Base-by-base conservation (phyloP, 2,329 filamentous ascomycete genomes). In the Colletotrichum navitas region DNA sequence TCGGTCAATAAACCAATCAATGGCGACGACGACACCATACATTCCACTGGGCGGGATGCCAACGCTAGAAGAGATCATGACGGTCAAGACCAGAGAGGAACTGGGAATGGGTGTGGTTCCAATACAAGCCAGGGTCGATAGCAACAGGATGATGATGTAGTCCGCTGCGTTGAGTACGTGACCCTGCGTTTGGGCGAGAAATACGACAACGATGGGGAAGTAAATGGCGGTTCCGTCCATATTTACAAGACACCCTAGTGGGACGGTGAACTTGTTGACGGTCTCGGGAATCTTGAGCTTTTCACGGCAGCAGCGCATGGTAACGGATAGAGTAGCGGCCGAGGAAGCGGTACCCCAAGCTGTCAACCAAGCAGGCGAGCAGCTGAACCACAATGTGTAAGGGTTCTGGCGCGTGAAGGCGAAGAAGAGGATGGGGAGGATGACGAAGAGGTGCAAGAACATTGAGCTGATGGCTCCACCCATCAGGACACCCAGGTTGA, bases 211-310 rank as follows among this genome's bases (percentile, higher is more conserved):
- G 12, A 85, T 82, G 3, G 86, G 86, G 74, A 88, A 87, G 77
- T 88, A 88, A 66, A 88, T 88, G 45, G 86, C 85, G 2, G 86
- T 88, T n/a, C 82, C 85, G 67, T 87, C 85, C 85, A 87, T 87
- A 77, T 86, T 86, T 54, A 87, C 81, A 56, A 86, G 72, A 45
- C 82, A 84, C 4, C 86, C 86, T 0, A 88, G 79, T 0, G 86
- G 86, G 16, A 84, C 79, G 2, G 78, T 67, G 64, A 88, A 88
- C 55, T 86, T 84, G 72, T 78, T 78, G 2, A 88, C 74, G 8
- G 80, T 83, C 29, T 81, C 75, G 0, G 86, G 84, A 1, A 86
- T 76, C 54, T 63, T 62, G 0, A 82, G 81, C 5, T 80, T 80
- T 18, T 78, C 82, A 11, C 80, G 75, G 7, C 81, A 79, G 24